Conservation (phyloP, 2,329 filamentous ascomycete genomes). For the Arthrinium puccinioides region DNA sequence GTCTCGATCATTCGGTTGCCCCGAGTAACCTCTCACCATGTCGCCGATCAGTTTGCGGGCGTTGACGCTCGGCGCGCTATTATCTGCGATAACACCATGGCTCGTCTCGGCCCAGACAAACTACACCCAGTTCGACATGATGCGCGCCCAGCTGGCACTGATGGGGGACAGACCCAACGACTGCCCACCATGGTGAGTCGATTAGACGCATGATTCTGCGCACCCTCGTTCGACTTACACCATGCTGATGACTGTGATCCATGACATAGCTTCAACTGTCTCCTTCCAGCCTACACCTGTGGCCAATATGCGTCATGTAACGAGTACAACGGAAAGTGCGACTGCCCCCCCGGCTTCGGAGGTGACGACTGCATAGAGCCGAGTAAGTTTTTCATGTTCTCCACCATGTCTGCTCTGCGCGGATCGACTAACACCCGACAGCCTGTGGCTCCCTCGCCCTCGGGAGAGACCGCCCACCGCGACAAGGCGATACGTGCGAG, state of each 20-base stretch:
- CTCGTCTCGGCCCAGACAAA: slow-evolving; percentile 34
- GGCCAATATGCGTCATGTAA: slow-evolving; percentile 88
- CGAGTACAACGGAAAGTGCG: slow-evolving; percentile 83
- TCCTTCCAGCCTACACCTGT: slow-evolving; percentile 85
- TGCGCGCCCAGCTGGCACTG: slow-evolving; percentile 60
- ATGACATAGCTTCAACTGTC: slow-evolving; percentile 82
- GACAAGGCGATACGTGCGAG: slow-evolving; percentile 64
- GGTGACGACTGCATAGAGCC: slow-evolving; percentile 90
- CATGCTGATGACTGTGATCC: slow-evolving; percentile 10
- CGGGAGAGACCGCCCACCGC: slow-evolving; percentile 69
- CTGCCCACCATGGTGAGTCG: slow-evolving; percentile 71
- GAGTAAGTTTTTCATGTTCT: slow-evolving; percentile 34
- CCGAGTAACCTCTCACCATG: too few species aligned
- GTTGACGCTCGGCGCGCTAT: slow-evolving; percentile 2
- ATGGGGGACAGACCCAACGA: slow-evolving; percentile 67
- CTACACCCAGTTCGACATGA: slow-evolving; percentile 53
- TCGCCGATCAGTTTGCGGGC: neutral
- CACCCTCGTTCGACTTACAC: too few species aligned
- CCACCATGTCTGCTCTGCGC: slow-evolving; percentile 8
- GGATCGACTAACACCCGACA: too few species aligned
- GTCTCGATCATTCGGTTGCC: too few species aligned
- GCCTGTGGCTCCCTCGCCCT: slow-evolving; percentile 84
- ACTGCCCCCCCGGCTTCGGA: slow-evolving; percentile 86
- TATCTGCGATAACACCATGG: neutral
- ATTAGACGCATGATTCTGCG: too few species aligned